Conservation (phyloP, 371 early-diverging fungal species). For the Paraphysoderma sedebokerense region DNA sequence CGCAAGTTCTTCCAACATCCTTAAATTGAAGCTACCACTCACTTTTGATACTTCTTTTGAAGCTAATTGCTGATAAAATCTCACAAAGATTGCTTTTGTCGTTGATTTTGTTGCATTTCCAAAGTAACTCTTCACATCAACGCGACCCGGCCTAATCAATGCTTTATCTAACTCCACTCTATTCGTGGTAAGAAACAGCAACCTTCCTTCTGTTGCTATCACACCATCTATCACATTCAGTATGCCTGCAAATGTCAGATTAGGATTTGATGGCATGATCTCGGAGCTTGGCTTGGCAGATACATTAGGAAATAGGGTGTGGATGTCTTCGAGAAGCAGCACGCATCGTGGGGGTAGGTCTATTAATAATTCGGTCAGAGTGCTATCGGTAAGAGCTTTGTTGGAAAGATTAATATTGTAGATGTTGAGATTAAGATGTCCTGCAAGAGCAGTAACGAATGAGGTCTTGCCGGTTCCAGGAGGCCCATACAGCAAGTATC, state of each 20-base stretch:
- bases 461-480: conserved; percentile 54
- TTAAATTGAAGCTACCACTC: conserved; percentile 5
- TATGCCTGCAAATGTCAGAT: conserved; percentile 21
- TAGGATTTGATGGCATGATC: conserved; percentile 1
- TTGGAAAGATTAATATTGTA: conserved; percentile 21
- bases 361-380: conserved; percentile 18
- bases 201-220: conserved; percentile 23
- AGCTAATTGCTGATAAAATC: conserved; percentile 19
- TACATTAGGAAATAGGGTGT: conserved; percentile 12
- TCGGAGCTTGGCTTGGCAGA: conserved; percentile 7
- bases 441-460: conserved; percentile 41
- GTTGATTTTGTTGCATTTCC: conserved; percentile 1
- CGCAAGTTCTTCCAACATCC: conserved; percentile 3
- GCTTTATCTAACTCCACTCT: conserved; percentile 30
- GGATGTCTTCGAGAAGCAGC: conserved; percentile 38
- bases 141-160: conserved; percentile 26
- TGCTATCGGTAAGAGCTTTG: conserved; percentile 16
- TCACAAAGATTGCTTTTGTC: conserved; percentile 8
- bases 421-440: conserved; percentile 23
- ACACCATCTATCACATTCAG: conserved; percentile 45
- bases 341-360: conserved; percentile 26
- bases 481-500: conserved; percentile 41
- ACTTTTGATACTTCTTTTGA: conserved; percentile 24
- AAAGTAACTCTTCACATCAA: conserved; percentile 5
- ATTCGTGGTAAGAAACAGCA: conserved; percentile 40